Evolutionary conservation across 768 basidiomycete species (phyloP).

Genomic region (Lactarius hengduanensis): DNA sequence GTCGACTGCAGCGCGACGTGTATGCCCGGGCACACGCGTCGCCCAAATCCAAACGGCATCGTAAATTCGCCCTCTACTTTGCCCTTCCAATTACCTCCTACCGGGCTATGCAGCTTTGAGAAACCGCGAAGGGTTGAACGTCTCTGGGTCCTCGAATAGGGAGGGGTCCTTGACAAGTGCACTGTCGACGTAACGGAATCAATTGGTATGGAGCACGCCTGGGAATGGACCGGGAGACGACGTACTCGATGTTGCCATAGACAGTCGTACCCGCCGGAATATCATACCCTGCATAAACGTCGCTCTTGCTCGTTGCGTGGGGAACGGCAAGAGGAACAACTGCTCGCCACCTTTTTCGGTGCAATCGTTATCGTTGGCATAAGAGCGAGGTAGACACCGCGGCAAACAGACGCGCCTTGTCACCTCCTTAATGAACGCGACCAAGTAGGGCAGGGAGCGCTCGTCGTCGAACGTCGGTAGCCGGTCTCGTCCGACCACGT

Average conservation of each 20-base stretch:
- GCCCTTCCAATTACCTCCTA: slow-evolving; percentile 10
- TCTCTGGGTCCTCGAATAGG: slow-evolving; percentile 30
- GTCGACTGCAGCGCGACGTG: slow-evolving; percentile 27
- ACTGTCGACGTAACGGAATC: slow-evolving; percentile 7
- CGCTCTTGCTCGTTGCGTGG: slow-evolving; percentile 12
- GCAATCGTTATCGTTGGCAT: background rate
- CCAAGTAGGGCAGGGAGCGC: slow-evolving; percentile 20
- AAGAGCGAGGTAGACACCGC: background rate
- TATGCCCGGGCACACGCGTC: slow-evolving; percentile 29
- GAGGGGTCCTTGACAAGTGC: slow-evolving; percentile 27
- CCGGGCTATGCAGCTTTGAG: slow-evolving; percentile 14
- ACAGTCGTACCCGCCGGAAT: slow-evolving; percentile 19
- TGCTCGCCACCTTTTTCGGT: slow-evolving; percentile 14
- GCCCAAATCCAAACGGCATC: slow-evolving; percentile 31
- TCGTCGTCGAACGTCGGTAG: slow-evolving; percentile 28
- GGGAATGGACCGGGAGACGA: background rate
- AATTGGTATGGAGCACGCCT: background rate
- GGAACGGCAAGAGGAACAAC: slow-evolving; percentile 16
- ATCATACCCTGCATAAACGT: slow-evolving; percentile 18
- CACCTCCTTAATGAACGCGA: slow-evolving; percentile 28
- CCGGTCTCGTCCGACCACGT: slow-evolving; percentile 23
- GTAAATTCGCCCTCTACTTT: slow-evolving; percentile 25
- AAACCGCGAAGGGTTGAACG: slow-evolving; percentile 33
- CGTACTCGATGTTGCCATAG: slow-evolving; percentile 20
- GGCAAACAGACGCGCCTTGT: slow-evolving; percentile 2